These are phyloP conservation scores for Trichosanthes cucumerina DNA, from an alignment of 306 rosid genomes.

Conservation along the genomic window DNA sequence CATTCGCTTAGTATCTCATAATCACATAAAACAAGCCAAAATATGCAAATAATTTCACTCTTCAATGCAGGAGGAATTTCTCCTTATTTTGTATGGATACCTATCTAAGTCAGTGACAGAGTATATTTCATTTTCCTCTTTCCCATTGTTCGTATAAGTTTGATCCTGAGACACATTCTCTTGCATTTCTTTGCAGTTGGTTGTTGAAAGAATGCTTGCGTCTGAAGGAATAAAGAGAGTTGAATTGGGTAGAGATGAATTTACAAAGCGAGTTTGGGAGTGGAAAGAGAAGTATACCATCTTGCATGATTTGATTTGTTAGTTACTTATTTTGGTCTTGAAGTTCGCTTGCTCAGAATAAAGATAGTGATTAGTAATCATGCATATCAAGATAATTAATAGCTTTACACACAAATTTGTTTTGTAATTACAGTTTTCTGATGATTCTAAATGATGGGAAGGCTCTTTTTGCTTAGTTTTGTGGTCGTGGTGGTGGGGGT, in stretches of 20 bases:
- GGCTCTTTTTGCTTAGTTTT: too few species aligned
- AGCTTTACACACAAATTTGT: not conserved
- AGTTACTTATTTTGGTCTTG: conserved; percentile 13
- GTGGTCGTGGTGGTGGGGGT: too few species aligned
- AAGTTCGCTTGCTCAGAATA: not conserved
- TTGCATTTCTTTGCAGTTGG: conserved; percentile 54
- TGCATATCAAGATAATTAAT: not conserved
- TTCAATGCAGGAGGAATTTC: not conserved
- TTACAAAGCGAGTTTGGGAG: conserved; percentile 77
- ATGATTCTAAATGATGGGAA: too few species aligned
- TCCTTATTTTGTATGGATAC: not conserved
- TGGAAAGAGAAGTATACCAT: conserved; percentile 87
- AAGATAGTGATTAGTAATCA: not conserved
- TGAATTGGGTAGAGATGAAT: conserved; percentile 79
- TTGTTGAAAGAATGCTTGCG: conserved; percentile 92
- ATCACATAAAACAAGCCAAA: not conserved
- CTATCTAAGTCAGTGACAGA: not conserved
- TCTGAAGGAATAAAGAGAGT: conserved; percentile 76
- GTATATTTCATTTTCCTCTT: not conserved
- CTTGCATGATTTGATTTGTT: conserved; percentile 2
- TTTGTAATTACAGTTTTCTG: too few species aligned
- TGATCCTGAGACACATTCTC: conserved; percentile 7
- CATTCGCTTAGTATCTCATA: not conserved
- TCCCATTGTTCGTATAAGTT: conserved; percentile 11
- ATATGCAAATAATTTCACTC: not conserved